Conservation (phyloP, 371 early-diverging fungal species). For the Batrachochytrium dendrobatidis region DNA sequence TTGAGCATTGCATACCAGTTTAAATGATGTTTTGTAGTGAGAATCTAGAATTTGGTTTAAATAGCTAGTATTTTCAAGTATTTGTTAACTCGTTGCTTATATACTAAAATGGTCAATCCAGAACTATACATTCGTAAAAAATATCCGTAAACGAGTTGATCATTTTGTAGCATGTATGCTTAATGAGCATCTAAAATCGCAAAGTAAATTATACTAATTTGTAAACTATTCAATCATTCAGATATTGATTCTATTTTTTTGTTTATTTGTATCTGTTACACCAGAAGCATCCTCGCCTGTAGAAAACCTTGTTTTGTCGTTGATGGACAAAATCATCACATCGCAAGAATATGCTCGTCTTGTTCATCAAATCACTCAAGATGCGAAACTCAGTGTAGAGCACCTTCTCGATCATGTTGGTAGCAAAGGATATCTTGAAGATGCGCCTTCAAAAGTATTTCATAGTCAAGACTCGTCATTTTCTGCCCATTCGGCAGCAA, state of each 20-base stretch:
- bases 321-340: conserved; percentile 22
- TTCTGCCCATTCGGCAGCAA: conserved; percentile 2
- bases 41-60: neutral
- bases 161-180: conserved; percentile 18
- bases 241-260: neutral
- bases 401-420: neutral
- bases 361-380: conserved; percentile 8
- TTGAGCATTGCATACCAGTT: neutral
- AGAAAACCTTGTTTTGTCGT: conserved; percentile 7
- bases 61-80: too few relatives aligned
- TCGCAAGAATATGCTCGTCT: conserved; percentile 21
- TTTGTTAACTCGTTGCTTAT: too few relatives aligned
- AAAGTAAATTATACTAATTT: neutral
- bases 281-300: conserved; percentile 7
- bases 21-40: neutral
- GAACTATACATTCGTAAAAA: conserved; percentile 30
- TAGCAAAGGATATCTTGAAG: too few relatives aligned
- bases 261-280: neutral
- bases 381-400: conserved; percentile 9
- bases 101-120: too few relatives aligned
- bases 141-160: conserved; percentile 26
- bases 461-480: conserved; percentile 17
- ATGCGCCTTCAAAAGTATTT: neutral
- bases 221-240: neutral
- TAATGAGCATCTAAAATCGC: conserved; percentile 10